Conservation (phyloP, 257 asterid genomes). For the Forsythia viridissima region DNA sequence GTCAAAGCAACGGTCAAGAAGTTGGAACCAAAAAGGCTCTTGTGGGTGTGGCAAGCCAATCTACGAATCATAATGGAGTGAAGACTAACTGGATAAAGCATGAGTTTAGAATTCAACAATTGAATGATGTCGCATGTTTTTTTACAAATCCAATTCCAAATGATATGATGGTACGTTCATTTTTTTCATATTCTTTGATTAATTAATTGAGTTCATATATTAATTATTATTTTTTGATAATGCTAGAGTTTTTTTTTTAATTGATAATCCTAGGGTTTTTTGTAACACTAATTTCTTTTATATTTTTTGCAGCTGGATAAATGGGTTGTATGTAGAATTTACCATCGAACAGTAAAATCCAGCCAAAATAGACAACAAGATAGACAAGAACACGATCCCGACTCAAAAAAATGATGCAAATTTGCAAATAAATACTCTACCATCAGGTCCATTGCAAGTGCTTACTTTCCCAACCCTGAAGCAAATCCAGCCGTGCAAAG, state of each 20-base stretch:
- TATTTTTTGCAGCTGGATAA: background rate
- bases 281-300: background rate
- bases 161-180: background rate
- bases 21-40: background rate
- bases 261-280: background rate
- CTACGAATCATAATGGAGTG: background rate
- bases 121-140: background rate
- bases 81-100: background rate
- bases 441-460: too few species aligned
- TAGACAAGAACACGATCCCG: background rate
- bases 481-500: too few species aligned
- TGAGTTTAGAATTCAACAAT: background rate
- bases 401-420: too few species aligned
- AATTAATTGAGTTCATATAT: too few species aligned
- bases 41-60: too few species aligned
- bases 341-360: background rate
- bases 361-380: background rate
- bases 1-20: background rate
- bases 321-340: background rate
- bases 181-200: too few species aligned
- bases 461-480: too few species aligned
- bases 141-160: background rate
- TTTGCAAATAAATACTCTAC: too few species aligned
- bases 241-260: background rate
- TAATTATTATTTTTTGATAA: too few species aligned